These are phyloP conservation scores for Tylopilus plumbeoviolaceoides DNA, from an alignment of 768 basidiomycete genomes.

Conservation along the genomic window DNA sequence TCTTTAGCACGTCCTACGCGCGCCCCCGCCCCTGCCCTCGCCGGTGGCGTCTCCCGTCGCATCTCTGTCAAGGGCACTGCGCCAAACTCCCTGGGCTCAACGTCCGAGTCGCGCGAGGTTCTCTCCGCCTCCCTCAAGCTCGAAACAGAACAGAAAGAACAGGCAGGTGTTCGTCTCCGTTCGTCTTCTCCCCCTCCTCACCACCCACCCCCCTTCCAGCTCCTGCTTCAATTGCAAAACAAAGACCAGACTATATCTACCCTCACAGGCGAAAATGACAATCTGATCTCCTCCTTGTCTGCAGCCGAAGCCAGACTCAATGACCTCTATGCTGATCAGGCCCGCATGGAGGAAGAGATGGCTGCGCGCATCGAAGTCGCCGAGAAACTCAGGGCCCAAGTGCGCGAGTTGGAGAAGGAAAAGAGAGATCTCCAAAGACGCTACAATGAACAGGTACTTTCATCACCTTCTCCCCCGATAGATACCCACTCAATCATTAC, in stretches of 20 bases:
- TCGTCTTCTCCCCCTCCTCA: constrained; percentile 7
- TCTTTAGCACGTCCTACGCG: constrained; percentile 58
- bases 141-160: constrained; percentile 80
- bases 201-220: constrained; percentile 37
- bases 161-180: constrained; percentile 41
- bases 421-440: constrained; percentile 77
- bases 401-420: constrained; percentile 85
- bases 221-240: constrained; percentile 72
- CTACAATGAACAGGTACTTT: constrained; percentile 79
- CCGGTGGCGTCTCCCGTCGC: constrained; percentile 41
- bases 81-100: constrained; percentile 32
- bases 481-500: constrained; percentile 10
- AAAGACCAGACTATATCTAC: constrained; percentile 66
- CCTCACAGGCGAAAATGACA: constrained; percentile 62
- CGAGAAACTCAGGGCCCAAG: constrained; percentile 76
- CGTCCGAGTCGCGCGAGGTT: constrained; percentile 51
- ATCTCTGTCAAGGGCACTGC: constrained; percentile 43
- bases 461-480: constrained; percentile 12
- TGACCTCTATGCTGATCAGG: constrained; percentile 79
- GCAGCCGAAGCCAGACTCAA: constrained; percentile 68
- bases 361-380: constrained; percentile 77
- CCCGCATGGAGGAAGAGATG: constrained; percentile 77
- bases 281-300: constrained; percentile 59
- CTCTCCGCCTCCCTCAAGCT: constrained; percentile 62
- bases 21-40: constrained; percentile 40